Conservation (phyloP, 208 protist species). For the Wallacemonas sp. region DNA sequence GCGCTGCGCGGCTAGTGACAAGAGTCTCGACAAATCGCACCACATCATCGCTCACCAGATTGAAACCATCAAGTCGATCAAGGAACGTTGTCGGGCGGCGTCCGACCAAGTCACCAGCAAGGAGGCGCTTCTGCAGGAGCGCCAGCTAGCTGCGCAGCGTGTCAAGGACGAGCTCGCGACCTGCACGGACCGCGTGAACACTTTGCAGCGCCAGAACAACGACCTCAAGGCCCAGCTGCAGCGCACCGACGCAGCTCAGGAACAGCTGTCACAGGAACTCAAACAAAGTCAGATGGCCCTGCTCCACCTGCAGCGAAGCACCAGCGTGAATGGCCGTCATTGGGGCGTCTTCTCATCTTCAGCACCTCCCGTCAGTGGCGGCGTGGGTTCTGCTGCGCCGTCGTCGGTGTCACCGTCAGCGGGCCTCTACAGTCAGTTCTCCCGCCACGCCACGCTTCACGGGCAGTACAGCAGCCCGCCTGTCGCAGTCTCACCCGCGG, state of each 20-base stretch:
- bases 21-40: slow-evolving; percentile 70
- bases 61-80: slow-evolving; percentile 56
- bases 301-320: slow-evolving; percentile 78
- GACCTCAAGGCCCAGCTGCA: slow-evolving; percentile 71
- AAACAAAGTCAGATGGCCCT: slow-evolving; percentile 77
- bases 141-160: slow-evolving; percentile 27
- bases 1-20: slow-evolving; percentile 31
- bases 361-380: not conserved
- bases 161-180: slow-evolving; percentile 46
- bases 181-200: slow-evolving; percentile 29
- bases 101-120: slow-evolving; percentile 55
- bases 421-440: not conserved
- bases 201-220: slow-evolving; percentile 42
- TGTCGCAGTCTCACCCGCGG: not conserved
- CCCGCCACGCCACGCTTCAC: not conserved
- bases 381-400: not conserved
- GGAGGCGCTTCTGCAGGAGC: slow-evolving; percentile 56
- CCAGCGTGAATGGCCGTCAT: slow-evolving; percentile 64
- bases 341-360: slow-evolving; percentile 36
- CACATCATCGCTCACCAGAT: slow-evolving; percentile 88
- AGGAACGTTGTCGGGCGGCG: slow-evolving; percentile 58
- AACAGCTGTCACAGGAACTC: slow-evolving; percentile 64
- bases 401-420: not conserved
- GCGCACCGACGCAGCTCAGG: slow-evolving; percentile 57
- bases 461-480: not conserved